A percentile compares a stretch with the other conserved stretches of the same genome.
These are phyloP conservation scores for Termitomyces sp. DNA, from an alignment of 768 basidiomycete species.

Conservation along the genomic window DNA sequence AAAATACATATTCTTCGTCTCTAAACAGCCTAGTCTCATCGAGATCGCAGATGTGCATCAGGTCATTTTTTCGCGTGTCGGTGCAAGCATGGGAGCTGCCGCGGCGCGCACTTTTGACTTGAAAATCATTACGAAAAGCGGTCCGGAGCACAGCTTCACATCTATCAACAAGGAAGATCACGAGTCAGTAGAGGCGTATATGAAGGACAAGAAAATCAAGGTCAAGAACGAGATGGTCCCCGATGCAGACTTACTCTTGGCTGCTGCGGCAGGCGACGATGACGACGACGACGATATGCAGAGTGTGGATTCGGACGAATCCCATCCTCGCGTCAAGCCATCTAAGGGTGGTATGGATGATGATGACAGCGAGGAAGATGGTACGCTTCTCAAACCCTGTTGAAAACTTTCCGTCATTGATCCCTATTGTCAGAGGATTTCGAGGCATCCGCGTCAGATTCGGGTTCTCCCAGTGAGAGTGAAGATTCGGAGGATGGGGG, in stretches of 20 bases:
- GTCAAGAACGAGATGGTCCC: conserved; percentile 96
- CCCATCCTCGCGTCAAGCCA: conserved; percentile 45
- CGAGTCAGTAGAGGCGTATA: conserved; percentile 76
- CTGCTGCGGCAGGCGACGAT: conserved; percentile 59
- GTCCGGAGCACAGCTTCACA: conserved; percentile 85
- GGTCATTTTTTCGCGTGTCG: conserved; percentile 91
- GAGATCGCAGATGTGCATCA: conserved; percentile 88
- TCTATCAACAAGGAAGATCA: conserved; percentile 97
- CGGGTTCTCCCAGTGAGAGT: conserved; percentile 80
- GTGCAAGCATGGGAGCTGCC: conserved; percentile 75
- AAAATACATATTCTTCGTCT: conserved; percentile 97
- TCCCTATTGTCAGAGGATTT: conserved; percentile 72
- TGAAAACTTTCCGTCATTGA: conserved; percentile 3
- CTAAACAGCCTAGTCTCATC: conserved; percentile 89
- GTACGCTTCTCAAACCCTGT: conserved; percentile 27
- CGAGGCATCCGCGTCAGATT: conserved; percentile 78
- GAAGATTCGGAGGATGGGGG: conserved; percentile 69
- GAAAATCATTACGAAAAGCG: conserved; percentile 80
- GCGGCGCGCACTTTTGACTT: conserved; percentile 94
- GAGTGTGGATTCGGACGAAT: conserved; percentile 74
- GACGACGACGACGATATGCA: conserved; percentile 85
- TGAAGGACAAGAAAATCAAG: conserved; percentile 88
- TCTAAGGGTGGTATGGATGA: conserved; percentile 58
- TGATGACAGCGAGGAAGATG: conserved; percentile 75
- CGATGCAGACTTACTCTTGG: conserved; percentile 76